Conservation (phyloP, 257 asterid genomes). For the Solanum commersonii region DNA sequence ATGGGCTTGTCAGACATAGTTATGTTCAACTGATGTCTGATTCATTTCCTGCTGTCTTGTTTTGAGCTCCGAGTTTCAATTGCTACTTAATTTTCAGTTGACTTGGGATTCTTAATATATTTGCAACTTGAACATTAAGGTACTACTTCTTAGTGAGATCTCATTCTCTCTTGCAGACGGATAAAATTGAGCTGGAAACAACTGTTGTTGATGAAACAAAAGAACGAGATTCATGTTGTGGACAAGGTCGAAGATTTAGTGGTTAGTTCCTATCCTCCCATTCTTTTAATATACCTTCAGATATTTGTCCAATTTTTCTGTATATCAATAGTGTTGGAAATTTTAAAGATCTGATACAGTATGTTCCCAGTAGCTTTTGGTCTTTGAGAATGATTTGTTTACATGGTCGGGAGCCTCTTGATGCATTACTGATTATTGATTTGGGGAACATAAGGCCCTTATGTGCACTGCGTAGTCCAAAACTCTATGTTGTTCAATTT, state of each 20-base stretch:
- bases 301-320: background rate
- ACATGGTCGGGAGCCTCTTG: background rate
- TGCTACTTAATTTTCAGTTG: background rate
- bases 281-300: background rate
- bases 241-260: constrained; percentile 90
- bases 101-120: background rate
- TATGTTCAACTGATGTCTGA: background rate
- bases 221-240: constrained; percentile 87
- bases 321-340: background rate
- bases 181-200: constrained; percentile 93
- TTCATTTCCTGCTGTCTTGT: background rate
- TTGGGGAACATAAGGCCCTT: background rate
- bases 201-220: constrained; percentile 98
- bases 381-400: background rate
- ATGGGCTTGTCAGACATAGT: background rate
- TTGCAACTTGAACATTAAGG: background rate
- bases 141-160: background rate
- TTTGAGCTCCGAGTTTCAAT: background rate
- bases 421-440: background rate
- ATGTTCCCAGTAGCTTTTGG: background rate
- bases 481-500: background rate
- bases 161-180: constrained; percentile 48
- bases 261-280: constrained; percentile 43
- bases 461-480: background rate
- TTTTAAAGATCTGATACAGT: background rate